A percentile compares a stretch with the other conserved stretches of the same genome.
Conservation (phyloP, 139 green algal genomes). For the Chlorella sp. region DNA sequence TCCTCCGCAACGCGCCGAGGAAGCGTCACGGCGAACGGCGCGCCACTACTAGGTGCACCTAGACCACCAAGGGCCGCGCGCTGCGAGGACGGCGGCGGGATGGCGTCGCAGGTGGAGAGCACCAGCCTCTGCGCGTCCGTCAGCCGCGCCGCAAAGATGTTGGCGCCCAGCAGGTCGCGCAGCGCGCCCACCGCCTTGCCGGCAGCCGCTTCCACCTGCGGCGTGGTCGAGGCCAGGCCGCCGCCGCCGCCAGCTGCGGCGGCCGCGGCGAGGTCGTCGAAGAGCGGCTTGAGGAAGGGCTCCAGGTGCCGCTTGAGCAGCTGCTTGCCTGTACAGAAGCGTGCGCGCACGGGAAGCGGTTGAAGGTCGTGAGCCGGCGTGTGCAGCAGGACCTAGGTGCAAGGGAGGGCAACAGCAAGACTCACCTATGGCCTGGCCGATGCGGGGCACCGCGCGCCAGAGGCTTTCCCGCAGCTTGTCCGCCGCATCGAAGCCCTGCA, state of each 20-base stretch:
- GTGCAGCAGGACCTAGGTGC: no score
- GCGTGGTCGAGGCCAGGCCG: conserved; percentile 65
- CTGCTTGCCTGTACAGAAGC: conserved; percentile 37
- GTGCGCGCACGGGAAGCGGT: conserved; percentile 4
- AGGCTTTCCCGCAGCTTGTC: conserved; percentile 71
- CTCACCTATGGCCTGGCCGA: conserved; percentile 63
- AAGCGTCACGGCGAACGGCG: no score
- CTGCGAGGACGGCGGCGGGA: conserved; percentile 17
- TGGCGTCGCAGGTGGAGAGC: conserved; percentile 27
- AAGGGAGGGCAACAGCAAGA: no score
- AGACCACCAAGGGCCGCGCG: background rate
- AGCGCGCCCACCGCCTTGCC: conserved; percentile 42
- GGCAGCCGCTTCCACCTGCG: conserved; percentile 60
- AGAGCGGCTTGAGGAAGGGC: conserved; percentile 62
- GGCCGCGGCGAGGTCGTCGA: conserved; percentile 53
- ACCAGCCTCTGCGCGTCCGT: conserved; percentile 36
- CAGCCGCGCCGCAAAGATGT: conserved; percentile 50
- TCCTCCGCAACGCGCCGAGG: no score
- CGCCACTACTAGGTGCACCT: no score
- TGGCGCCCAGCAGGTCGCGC: conserved; percentile 57
- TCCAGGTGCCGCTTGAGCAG: conserved; percentile 74
- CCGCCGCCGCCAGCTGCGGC: conserved; percentile 57
- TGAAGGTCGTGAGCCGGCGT: no score
- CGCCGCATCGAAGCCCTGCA: conserved; percentile 54
- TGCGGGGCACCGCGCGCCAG: conserved; percentile 63